Base-by-base conservation (phyloP, 495 filamentous ascomycete genomes). In the Aspergillus olivimuriae region DNA sequence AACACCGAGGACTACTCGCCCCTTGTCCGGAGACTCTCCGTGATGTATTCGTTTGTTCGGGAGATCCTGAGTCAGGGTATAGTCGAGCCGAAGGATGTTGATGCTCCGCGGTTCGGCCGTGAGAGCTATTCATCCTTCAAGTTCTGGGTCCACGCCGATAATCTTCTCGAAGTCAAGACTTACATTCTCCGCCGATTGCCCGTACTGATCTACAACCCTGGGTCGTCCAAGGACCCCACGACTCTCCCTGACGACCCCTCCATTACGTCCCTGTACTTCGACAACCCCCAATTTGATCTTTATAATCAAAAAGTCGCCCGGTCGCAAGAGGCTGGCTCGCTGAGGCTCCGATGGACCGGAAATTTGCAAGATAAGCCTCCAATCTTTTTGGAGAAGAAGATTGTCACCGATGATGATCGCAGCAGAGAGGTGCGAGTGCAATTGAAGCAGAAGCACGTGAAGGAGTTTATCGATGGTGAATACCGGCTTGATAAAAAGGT, bases 131-230 rank as follows among this genome's bases (percentile, higher is more conserved):
- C 78, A n/a, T 87, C 89, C 18, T 81, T 92, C 64, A 98, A 97
- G 70, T 98, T 96, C 69, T 98, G 94, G 92, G 84, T 98, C 11
- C 92, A 98, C 57, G 71, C 78, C 1, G 92, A 97, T 51, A 97
- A 98, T 58, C 70, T 97, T 10, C 77, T 97, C 38, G 92, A 98
- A 66, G 86, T 95, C 48, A 96, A 96, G 70, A 96, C 92, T 10
- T 82, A 83, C 41, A 92, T 98, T 44, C 76, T 97, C 4, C 85
- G 92, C 34, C 86, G 84, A 31, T 74, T 98, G 8, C 92, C 92
- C 1, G 80, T 91, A 23, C 80, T 98, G 9, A 82, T 98, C 26
- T 98, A 95, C 62, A 96, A 92, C 57, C 83, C 92, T 31, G 77
- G 82, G 40, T 80, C 83, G 32, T 82, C 86, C 2, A 91, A 89